Conservation (phyloP, 2,329 filamentous ascomycete species). For the Clonostachys chloroleuca region DNA sequence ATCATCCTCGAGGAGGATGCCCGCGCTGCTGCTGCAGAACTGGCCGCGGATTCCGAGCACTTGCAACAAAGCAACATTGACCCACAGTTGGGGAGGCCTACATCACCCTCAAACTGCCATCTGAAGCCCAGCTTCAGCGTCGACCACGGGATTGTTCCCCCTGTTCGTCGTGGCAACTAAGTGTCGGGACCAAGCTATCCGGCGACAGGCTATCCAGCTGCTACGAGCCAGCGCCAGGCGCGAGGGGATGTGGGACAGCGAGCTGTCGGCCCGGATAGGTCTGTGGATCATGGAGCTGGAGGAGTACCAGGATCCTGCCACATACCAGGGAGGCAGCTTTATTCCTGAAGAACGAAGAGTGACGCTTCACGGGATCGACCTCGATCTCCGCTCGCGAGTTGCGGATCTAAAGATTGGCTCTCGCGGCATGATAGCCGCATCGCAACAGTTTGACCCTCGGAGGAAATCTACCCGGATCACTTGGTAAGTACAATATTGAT, state of each 20-base stretch:
- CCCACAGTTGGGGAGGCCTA: constrained; percentile 4
- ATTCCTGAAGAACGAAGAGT: constrained; percentile 51
- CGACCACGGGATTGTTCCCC: constrained; percentile 60
- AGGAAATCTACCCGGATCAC: constrained; percentile 37
- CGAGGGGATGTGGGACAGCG: constrained; percentile 68
- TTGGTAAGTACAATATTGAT: constrained; percentile 30
- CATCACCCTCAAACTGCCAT: constrained; percentile 38
- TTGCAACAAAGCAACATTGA: constrained; percentile 11
- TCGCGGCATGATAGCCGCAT: constrained; percentile 33
- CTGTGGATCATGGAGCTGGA: constrained; percentile 52
- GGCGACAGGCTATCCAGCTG: constrained; percentile 57
- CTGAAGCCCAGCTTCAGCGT: constrained; percentile 61
- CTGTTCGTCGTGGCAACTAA: constrained; percentile 64
- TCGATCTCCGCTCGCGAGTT: constrained; percentile 46
- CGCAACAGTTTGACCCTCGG: constrained; percentile 33
- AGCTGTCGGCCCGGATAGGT: constrained; percentile 49
- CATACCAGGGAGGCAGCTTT: constrained; percentile 6
- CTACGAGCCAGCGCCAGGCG: constrained; percentile 54
- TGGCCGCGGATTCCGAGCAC: constrained; percentile 28
- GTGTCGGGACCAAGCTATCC: constrained; percentile 52
- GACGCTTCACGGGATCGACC: constrained; percentile 52
- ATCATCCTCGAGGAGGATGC: constrained; percentile 55
- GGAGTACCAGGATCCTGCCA: constrained; percentile 25
- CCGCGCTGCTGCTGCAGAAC: constrained; percentile 30
- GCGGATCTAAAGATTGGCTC: constrained; percentile 51